phyloP scores from a whole-genome alignment of 2,329 filamentous ascomycete species.

The Exophiala xenobiotica region DNA sequence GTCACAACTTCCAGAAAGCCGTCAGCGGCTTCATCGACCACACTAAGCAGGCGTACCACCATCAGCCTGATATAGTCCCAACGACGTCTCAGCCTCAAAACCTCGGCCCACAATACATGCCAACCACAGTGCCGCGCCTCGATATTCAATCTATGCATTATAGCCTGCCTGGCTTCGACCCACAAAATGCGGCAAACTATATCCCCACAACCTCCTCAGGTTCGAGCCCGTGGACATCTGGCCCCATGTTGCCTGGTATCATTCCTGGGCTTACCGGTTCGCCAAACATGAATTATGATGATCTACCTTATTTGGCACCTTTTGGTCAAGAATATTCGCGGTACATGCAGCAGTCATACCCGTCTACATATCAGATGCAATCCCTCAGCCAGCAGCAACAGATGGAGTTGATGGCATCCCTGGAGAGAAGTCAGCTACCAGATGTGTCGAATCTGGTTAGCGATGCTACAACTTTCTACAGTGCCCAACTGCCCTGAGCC shows the following conservation, averaged over 20 bases:
- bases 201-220: conserved; percentile 13
- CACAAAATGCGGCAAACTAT: conserved; percentile 11
- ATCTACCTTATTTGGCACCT: conserved; percentile 42
- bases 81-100: conserved; percentile 9
- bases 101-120: conserved; percentile 14
- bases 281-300: conserved; percentile 25
- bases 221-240: conserved; percentile 14
- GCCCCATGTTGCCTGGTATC: conserved; percentile 22
- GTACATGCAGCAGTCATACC: conserved; percentile 48
- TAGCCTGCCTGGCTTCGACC: conserved; percentile 25
- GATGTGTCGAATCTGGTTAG: conserved; percentile 44
- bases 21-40: conserved; percentile 23
- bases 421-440: conserved; percentile 59
- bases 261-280: conserved; percentile 24
- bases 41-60: conserved; percentile 3
- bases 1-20: conserved; percentile 34
- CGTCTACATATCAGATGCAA: conserved; percentile 60
- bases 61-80: conserved; percentile 5
- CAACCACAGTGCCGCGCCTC: conserved; percentile 7
- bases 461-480: conserved; percentile 45
- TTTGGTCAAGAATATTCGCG: conserved; percentile 50
- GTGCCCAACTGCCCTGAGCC: conserved; percentile 22
- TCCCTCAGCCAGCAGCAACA: conserved; percentile 77
- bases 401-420: conserved; percentile 74
- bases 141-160: conserved; percentile 21